Evolutionary conservation across 129 eudicot genomes (phyloP).

Genomic region (Escallonia rubra): DNA sequence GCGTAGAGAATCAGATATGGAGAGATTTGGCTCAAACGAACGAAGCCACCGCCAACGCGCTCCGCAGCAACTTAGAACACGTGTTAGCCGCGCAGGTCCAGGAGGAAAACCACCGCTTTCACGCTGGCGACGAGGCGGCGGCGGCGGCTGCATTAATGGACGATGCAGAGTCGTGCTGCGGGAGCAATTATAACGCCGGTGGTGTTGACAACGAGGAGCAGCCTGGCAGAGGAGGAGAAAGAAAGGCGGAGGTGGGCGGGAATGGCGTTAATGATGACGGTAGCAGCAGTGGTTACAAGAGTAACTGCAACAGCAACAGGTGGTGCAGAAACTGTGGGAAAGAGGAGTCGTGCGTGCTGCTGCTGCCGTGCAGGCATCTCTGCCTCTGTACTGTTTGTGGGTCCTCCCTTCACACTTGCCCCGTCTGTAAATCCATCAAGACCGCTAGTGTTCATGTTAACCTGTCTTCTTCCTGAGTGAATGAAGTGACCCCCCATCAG

Average conservation of each 20-base stretch:
- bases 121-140: conserved; percentile 15
- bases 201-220: conserved; percentile 16
- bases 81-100: conserved; percentile 48
- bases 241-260: not conserved
- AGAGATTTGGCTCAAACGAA: conserved; percentile 80
- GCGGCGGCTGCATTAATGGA: conserved; percentile 35
- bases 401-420: conserved; percentile 60
- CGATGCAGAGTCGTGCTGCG: conserved; percentile 88
- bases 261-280: conserved; percentile 13
- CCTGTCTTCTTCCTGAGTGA: conserved; percentile 38
- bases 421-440: conserved; percentile 66
- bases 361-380: conserved; percentile 87
- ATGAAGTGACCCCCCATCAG: too few relatives aligned
- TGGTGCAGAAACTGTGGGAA: conserved; percentile 66
- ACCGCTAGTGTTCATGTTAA: conserved; percentile 82
- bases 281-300: conserved; percentile 6
- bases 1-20: conserved; percentile 80
- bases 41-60: conserved; percentile 86
- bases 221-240: not conserved
- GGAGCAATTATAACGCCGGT: conserved; percentile 37
- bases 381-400: conserved; percentile 79
- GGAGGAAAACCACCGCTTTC: conserved; percentile 22
- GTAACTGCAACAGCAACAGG: conserved; percentile 14
- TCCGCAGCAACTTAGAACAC: conserved; percentile 65
- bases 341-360: conserved; percentile 63